Evolutionary conservation across 2,329 filamentous ascomycete species (phyloP).

Genomic region (Leptographium lundbergii): DNA sequence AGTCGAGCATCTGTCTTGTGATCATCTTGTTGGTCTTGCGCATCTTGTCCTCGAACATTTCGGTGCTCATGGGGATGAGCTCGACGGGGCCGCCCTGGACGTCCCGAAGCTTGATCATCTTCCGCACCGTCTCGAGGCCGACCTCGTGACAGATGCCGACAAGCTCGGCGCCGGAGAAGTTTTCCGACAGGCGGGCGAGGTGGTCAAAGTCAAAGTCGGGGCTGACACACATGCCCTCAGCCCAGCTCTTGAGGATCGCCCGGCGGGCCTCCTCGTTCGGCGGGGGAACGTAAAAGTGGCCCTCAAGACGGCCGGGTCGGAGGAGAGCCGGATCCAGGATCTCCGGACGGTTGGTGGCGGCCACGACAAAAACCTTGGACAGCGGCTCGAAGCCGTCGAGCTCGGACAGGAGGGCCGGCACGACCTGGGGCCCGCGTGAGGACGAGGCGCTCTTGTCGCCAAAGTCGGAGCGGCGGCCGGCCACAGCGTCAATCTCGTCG

Average conservation of each 20-base stretch:
- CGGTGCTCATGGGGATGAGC: conserved; percentile 23
- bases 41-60: conserved; percentile 15
- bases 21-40: conserved; percentile 23
- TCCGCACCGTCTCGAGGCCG: conserved; percentile 11
- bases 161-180: conserved; percentile 79
- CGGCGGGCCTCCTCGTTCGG: conserved; percentile 60
- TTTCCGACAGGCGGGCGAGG: conserved; percentile 54
- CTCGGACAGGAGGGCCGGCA: conserved; percentile 82
- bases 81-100: conserved; percentile 9
- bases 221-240: conserved; percentile 44
- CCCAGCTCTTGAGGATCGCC: conserved; percentile 62
- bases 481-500: conserved; percentile 88
- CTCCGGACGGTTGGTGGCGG: conserved; percentile 84
- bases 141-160: conserved; percentile 36
- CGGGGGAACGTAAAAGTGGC: conserved; percentile 73
- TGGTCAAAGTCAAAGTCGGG: conserved; percentile 52
- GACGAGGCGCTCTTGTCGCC: conserved; percentile 24
- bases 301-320: conserved; percentile 74
- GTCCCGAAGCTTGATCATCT: too few relatives aligned
- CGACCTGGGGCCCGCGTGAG: conserved; percentile 57
- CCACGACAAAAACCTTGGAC: conserved; percentile 73
- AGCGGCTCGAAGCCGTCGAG: conserved; percentile 90
- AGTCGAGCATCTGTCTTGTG: conserved; percentile 21
- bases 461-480: conserved; percentile 35
- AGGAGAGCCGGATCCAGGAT: conserved; percentile 75